Base-by-base conservation (phyloP, 176 grass and related monocot genomes). In the Ampelocalamus luodianensis region DNA sequence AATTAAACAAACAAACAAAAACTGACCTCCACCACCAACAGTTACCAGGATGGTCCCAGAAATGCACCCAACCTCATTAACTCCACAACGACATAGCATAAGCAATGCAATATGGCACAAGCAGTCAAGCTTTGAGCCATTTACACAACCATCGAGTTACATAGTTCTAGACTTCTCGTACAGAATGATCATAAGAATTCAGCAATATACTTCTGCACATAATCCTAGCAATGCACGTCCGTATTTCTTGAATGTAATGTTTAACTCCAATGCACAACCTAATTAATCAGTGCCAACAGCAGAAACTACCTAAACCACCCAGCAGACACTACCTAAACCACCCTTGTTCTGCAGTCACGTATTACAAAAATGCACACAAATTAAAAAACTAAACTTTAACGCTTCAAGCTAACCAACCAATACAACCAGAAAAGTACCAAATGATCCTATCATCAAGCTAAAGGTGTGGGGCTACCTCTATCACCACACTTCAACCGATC, bases 101-200 rank as follows among this genome's bases (percentile, higher is more conserved):
- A 5, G 36, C 32, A 63, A 63, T 49, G 23, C 0, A 20, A 32
- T 8, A 68, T 42, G 27, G 18, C 22, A 67, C 22, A 32, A 42
- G 10, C 37, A 60, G 53, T 67, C 16, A 55, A 77, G 23, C 13
- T 76, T 85, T 70, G 17, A 15, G 24, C 23, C 23, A 27, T 62
- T 62, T 62, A 75, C 14, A 76, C 0, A 44, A 44, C 32, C 71
- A 49, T 23, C 70, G 62, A 29, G 23, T 42, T 39, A 39, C 50
- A 75, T 60, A 76, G 37, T 62, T 70, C 61, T 50, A 75, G 8
- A 53, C 44, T 55, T 83, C 10, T 77, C 61, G 42, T 44, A 13
- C 27, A 42, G 20, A 72, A 29, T 16, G 3, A 42, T 79, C 54
- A 71, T 39, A 79, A 61, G 18, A 53, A 22, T 53, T 51, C 9